Percentiles rank a stretch among this genome's conserved stretches.
Conservation (phyloP, 106 monocot species). For the Dendrobium catenatum region DNA sequence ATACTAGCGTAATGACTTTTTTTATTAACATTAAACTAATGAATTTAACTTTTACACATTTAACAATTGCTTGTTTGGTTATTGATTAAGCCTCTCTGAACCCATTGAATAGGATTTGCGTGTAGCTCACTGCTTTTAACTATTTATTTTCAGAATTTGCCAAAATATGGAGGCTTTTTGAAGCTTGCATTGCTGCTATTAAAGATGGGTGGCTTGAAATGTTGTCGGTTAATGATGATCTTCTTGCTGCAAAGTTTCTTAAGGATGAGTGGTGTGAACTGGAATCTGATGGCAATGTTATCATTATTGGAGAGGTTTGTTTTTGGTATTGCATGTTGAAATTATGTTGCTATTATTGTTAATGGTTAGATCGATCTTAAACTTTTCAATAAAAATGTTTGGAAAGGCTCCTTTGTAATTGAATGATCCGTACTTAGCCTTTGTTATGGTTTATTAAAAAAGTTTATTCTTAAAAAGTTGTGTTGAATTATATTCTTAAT, state of each 20-base stretch:
- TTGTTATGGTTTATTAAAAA: not conserved
- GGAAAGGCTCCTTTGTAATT: not conserved
- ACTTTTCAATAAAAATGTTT: not conserved
- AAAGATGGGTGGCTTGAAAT: constrained; percentile 55
- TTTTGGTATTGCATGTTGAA: not conserved
- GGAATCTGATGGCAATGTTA: constrained; percentile 15
- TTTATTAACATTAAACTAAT: not conserved
- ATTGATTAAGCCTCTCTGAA: not conserved
- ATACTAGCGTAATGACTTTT: not conserved
- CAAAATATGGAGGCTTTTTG: constrained; percentile 32
- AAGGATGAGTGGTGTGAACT: constrained; percentile 56
- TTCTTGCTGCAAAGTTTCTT: constrained; percentile 50
- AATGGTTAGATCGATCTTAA: not conserved
- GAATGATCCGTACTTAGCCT: not conserved
- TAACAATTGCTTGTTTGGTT: not conserved
- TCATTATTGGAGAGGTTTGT: constrained; percentile 45
- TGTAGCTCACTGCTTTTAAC: not conserved
- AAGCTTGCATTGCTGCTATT: constrained; percentile 38
- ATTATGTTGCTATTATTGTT: constrained; percentile 6
- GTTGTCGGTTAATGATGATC: constrained; percentile 12
- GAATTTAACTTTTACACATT: not conserved
- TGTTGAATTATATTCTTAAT: not conserved
- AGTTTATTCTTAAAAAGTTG: too few relatives aligned
- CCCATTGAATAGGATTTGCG: not conserved
- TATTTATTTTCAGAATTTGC: constrained; percentile 8